phyloP scores from a whole-genome alignment of 768 basidiomycete genomes.

The Hericium erinaceus region DNA sequence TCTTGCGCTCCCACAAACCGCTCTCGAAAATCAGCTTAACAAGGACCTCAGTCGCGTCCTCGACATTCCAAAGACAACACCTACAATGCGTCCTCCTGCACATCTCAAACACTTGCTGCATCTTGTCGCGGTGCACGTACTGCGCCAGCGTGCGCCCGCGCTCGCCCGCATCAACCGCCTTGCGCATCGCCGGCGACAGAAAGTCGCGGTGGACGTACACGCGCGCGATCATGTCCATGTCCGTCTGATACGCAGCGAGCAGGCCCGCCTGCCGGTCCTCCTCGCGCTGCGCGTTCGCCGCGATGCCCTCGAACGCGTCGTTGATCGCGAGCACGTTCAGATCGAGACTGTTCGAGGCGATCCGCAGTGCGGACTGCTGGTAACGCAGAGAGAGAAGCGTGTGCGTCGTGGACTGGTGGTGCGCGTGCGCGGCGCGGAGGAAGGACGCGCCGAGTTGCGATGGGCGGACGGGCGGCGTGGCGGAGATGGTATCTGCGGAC shows the following conservation, averaged over 20 bases:
- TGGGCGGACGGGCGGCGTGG: constrained; percentile 66
- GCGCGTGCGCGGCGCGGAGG: constrained; percentile 50
- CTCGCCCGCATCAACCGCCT: constrained; percentile 64
- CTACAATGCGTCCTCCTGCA: constrained; percentile 62
- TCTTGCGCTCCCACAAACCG: constrained; percentile 37
- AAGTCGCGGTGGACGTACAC: constrained; percentile 71
- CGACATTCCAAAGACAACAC: constrained; percentile 12
- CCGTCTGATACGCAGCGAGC: constrained; percentile 56
- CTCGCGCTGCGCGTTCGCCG: constrained; percentile 47
- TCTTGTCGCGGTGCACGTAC: constrained; percentile 71
- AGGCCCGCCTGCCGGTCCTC: constrained; percentile 57
- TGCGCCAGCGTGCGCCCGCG: constrained; percentile 64
- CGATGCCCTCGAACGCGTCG: constrained; percentile 60
- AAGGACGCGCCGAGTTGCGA: constrained; percentile 61
- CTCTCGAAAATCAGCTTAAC: constrained; percentile 32
- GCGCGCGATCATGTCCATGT: constrained; percentile 58
- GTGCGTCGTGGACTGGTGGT: constrained; percentile 52
- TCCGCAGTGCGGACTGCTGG: constrained; percentile 62
- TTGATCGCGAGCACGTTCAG: constrained; percentile 61
- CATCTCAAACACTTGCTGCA: constrained; percentile 70
- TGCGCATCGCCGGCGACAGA: constrained; percentile 54
- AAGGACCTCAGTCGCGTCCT: not conserved
- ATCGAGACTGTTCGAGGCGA: constrained; percentile 67
- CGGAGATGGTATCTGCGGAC: constrained; percentile 43
- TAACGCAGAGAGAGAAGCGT: constrained; percentile 43